Base-by-base conservation (phyloP, 1,284 basidiomycete genomes). In the Takashimella koratensis region DNA sequence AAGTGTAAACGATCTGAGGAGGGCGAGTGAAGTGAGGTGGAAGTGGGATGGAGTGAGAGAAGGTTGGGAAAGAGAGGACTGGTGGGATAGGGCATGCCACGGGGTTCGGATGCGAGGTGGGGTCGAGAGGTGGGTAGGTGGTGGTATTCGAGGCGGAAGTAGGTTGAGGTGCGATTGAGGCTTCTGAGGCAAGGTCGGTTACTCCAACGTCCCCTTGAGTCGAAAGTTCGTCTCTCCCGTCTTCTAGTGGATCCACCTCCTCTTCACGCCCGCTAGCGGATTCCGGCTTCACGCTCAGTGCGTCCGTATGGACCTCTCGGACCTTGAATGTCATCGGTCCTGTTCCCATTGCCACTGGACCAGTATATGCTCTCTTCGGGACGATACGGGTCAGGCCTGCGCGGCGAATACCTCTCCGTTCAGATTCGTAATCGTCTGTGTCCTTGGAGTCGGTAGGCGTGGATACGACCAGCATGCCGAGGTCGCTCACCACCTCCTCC, bases 1-100 rank as follows among this genome's bases (percentile, higher is more conserved):
- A 42, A 6, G 73, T 75, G 57, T 73, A 75, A 20, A 56, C 65
- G 3, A 71, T 49, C 22, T 56, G 62, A 0, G 67, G 67, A 1
- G 40, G 48, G 30, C 2, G 45, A 22, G 22, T 24, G 24, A 51
- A 46, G 44, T 51, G 42, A 25, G 53, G 47, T 4, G 47, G 13
- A 2, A 54, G 12, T 13, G 45, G 54, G 40, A 52, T 51, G 3
- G 11, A 22, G 50, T 62, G 53, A 20, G 62, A 56, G 57, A 71
- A 73, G 16, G 54, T 5, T 11, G 67, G 66, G 16, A 65, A n/a
- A n/a, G n/a, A n/a, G n/a, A n/a, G n/a, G n/a, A n/a, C n/a, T n/a
- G 55, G 3, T 39, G n/a, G 45, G 19, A 22, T 41, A 13, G 12
- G 42, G 13, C 8, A n/a, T n/a, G 26, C n/a, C n/a, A 36, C 8